Base-by-base conservation (phyloP, 2,329 filamentous ascomycete species). In the Didymella arachidicola region DNA sequence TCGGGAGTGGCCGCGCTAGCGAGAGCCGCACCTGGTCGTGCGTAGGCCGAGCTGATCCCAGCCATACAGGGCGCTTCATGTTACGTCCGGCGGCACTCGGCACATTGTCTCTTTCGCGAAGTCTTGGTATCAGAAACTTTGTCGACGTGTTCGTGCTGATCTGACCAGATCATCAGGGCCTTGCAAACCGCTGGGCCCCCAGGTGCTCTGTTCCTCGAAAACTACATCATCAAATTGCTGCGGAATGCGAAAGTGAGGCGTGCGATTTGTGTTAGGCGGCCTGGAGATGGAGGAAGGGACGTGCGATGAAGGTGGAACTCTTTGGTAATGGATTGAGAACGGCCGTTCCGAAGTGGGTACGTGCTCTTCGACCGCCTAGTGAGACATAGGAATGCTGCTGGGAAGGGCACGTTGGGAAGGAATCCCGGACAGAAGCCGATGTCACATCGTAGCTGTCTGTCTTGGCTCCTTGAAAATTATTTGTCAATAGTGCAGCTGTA, bases 1-100 rank as follows among this genome's bases (percentile, higher is more conserved):
- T 62, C 63, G 67, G 65, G 53, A 64, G 62, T 51, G 59, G 62
- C 56, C 57, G 62, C 61, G 58, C 66, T 66, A 69, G 34, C 39
- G 36, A 59, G 61, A 67, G 63, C 64, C 62, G 61, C 64, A 68
- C 51, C 32, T 57, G 43, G 56, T 54, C 48, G 45, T 62, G 42
- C 54, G 54, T 47, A 57, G 18, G 54, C 54, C 48, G 29, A 57
- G 54, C 42, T 47, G 36, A 27, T 39, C n/a, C 6, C 36, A 42
- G 54, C 48, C 36, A 57, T 22, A 43, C 36, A 34, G 27, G 47
- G 22, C 43, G 34, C 34, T 52, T 29, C 27, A 11, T 50, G 12
- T n/a, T 14, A 45, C 19, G 19, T 42, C 34, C 34, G 36, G 43
- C 54, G 54, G 48, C 43, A 57, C 48, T 52, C 54, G 54, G 54